These are phyloP conservation scores for Gossypium raimondii DNA, from an alignment of 345 rosid species.

Conservation along the genomic window DNA sequence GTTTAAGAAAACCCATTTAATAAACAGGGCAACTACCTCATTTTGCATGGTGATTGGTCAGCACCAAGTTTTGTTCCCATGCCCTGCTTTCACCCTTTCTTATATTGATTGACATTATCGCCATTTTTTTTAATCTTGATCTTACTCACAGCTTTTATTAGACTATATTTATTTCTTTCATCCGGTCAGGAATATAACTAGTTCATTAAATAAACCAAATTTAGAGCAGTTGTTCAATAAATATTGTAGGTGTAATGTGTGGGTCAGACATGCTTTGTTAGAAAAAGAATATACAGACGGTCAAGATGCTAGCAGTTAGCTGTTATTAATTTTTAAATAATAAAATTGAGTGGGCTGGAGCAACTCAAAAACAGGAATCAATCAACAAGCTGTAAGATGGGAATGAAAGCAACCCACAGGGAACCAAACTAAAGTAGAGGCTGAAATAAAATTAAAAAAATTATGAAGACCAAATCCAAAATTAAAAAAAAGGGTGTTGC, in stretches of 20 bases:
- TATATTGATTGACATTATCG: background rate
- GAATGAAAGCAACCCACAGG: no score
- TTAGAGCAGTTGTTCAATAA: no score
- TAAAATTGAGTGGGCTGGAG: no score
- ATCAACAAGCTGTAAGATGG: background rate
- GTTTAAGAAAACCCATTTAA: no score
- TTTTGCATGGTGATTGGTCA: background rate
- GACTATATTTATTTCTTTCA: background rate
- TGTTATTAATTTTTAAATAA: no score
- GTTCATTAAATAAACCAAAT: no score
- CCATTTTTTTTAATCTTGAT: background rate
- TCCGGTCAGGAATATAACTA: background rate
- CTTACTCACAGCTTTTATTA: background rate
- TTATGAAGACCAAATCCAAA: no score
- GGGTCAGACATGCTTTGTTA: background rate
- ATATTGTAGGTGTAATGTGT: background rate
- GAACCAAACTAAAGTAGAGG: no score
- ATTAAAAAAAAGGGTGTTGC: background rate
- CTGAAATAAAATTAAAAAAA: no score
- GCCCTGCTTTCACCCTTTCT: background rate
- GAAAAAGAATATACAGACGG: no score
- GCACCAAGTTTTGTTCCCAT: background rate
- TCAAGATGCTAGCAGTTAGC: no score
- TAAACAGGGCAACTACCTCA: background rate
- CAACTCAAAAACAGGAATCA: no score